A percentile compares a stretch with the other conserved stretches of the same genome.
Conservation (phyloP, 2,329 filamentous ascomycete species). For the Aspergillus sp. region DNA sequence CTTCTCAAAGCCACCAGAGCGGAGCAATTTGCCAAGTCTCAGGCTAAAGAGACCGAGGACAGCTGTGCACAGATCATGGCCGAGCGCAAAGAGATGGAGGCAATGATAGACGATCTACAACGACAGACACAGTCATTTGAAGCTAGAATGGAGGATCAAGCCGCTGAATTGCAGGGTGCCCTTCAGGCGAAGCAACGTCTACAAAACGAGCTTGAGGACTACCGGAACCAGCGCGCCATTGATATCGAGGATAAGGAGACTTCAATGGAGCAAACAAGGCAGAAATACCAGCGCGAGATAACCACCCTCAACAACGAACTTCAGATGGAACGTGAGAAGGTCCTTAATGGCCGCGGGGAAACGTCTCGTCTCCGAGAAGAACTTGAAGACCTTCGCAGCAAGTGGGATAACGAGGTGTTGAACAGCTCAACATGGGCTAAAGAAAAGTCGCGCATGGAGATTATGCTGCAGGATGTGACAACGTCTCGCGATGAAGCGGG, state of each 20-base stretch:
- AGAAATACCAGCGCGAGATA: conserved; percentile 95
- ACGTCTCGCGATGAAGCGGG: conserved; percentile 93
- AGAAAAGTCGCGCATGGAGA: conserved; percentile 89
- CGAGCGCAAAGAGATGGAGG: conserved; percentile 87
- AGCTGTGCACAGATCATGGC: conserved; percentile 87
- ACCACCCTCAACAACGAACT: conserved; percentile 86
- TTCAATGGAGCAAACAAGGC: conserved; percentile 92
- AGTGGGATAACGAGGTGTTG: conserved; percentile 97
- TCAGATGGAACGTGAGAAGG: conserved; percentile 87
- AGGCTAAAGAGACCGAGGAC: conserved; percentile 88
- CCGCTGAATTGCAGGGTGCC: conserved; percentile 81
- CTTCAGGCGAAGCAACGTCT: conserved; percentile 89
- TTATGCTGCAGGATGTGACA: conserved; percentile 82
- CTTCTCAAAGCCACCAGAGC: conserved; percentile 89
- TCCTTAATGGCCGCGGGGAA: conserved; percentile 79
- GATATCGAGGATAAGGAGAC: conserved; percentile 97
- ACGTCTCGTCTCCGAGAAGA: conserved; percentile 90
- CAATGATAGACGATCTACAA: conserved; percentile 83
- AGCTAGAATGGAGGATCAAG: conserved; percentile 86
- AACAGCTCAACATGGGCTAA: conserved; percentile 99
- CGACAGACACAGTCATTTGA: conserved; percentile 86
- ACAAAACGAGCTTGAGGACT: conserved; percentile 96
- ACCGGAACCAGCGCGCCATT: conserved; percentile 89
- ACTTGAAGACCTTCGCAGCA: conserved; percentile 87
- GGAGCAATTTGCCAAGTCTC: conserved; percentile 89